phyloP scores from a whole-genome alignment of 148 eudicot genomes.

The Salicornia ramosissima region DNA sequence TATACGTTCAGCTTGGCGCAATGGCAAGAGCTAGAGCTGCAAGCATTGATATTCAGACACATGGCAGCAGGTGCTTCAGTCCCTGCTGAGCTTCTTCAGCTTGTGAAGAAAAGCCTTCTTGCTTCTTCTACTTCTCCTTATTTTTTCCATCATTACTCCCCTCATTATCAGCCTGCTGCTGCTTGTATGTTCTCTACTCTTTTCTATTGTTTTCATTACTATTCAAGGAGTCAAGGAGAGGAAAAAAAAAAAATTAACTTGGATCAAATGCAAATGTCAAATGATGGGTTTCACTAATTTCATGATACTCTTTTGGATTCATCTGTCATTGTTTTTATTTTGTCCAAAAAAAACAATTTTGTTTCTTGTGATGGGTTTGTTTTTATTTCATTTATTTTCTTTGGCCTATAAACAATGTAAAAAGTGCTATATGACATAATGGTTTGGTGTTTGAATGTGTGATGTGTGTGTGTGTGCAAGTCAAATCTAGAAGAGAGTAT shows the following conservation, averaged over 20 bases:
- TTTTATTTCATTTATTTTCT: neutral
- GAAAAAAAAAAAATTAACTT: too few species aligned
- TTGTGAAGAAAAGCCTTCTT: slow-evolving; percentile 53
- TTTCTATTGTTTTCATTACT: too few species aligned
- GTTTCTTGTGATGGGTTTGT: neutral
- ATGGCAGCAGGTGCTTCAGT: slow-evolving; percentile 66
- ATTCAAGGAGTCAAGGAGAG: too few species aligned
- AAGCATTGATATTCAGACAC: slow-evolving; percentile 79
- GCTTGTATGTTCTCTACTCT: slow-evolving; percentile 38
- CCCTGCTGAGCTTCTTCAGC: slow-evolving; percentile 70
- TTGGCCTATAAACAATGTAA: neutral
- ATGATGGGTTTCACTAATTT: neutral
- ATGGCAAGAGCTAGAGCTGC: slow-evolving; percentile 92
- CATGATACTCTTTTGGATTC: neutral
- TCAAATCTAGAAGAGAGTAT: neutral
- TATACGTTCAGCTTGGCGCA: slow-evolving; percentile 70
- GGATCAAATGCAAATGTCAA: too few species aligned
- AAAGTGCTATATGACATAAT: neutral
- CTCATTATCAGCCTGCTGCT: slow-evolving; percentile 43
- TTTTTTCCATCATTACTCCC: slow-evolving; percentile 36
- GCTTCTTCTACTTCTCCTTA: slow-evolving; percentile 31
- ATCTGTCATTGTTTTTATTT: neutral
- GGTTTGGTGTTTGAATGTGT: too few species aligned
- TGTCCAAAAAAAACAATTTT: neutral
- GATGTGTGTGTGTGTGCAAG: too few species aligned